phyloP scores from a whole-genome alignment of 192 early-diverging fungal species.

The Coemansia sp. region DNA sequence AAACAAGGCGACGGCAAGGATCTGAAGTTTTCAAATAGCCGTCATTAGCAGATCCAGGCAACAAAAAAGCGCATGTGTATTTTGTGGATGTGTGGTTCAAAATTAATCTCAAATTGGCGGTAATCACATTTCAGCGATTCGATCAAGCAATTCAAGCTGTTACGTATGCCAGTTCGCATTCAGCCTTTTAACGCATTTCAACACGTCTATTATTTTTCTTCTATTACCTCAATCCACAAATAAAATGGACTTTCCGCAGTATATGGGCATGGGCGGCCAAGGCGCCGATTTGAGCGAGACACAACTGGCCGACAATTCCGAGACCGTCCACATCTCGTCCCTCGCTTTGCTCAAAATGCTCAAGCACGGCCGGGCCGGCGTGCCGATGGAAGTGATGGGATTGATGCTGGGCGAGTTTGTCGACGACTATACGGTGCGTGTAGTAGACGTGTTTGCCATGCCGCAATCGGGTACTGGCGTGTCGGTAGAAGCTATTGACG shows the following conservation, averaged over 20 bases:
- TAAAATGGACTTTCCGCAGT: conserved; percentile 44
- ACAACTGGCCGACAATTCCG: conserved; percentile 79
- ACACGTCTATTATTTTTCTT: too few relatives aligned
- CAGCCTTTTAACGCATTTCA: too few relatives aligned
- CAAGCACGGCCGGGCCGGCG: conserved; percentile 93
- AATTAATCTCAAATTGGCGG: too few relatives aligned
- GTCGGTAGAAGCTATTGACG: conserved; percentile 98
- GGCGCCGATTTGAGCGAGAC: conserved; percentile 43
- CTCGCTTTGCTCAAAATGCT: conserved; percentile 96
- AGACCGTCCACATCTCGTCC: conserved; percentile 99
- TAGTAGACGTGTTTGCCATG: conserved; percentile 99
- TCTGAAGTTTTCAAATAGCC: too few relatives aligned
- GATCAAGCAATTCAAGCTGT: too few relatives aligned
- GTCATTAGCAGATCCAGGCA: too few relatives aligned
- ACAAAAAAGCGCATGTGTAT: too few relatives aligned
- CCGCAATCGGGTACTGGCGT: conserved; percentile 99
- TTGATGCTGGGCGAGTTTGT: conserved; percentile 99
- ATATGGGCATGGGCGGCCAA: conserved; percentile 39
- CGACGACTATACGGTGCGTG: conserved; percentile 98
- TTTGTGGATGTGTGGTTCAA: too few relatives aligned
- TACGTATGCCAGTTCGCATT: too few relatives aligned
- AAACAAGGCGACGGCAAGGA: too few relatives aligned
- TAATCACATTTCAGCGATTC: too few relatives aligned
- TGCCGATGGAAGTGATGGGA: conserved; percentile 99
- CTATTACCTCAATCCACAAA: too few relatives aligned